A percentile compares a stretch with the other conserved stretches of the same genome.
phyloP scores from a whole-genome alignment of 1,139 yeast species.

The Hansenula sp. region DNA sequence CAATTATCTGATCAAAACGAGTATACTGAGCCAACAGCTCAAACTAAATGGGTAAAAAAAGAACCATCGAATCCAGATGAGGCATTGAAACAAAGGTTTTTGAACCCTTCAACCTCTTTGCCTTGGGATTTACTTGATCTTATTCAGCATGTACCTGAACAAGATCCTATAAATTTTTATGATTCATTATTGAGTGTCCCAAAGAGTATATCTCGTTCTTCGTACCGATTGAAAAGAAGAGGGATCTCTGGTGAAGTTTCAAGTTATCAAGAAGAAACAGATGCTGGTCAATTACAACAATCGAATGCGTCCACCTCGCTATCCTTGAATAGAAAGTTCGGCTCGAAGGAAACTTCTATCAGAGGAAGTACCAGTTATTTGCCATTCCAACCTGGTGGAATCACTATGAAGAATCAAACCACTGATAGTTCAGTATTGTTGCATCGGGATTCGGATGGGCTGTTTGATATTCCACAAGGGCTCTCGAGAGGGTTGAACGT shows the following conservation, averaged over 20 bases:
- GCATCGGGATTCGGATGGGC: slow-evolving; percentile 69
- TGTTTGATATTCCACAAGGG: slow-evolving; percentile 84
- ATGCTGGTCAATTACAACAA: slow-evolving; percentile 43
- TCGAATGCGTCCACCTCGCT: slow-evolving; percentile 67
- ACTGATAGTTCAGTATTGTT: slow-evolving; percentile 29
- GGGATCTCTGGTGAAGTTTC: slow-evolving; percentile 74
- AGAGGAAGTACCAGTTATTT: slow-evolving; percentile 71
- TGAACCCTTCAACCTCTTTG: slow-evolving; percentile 47
- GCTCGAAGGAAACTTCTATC: slow-evolving; percentile 57
- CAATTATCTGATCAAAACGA: not conserved
- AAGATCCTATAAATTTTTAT: slow-evolving; percentile 24
- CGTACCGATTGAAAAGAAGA: slow-evolving; percentile 57
- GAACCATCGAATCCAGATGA: not conserved
- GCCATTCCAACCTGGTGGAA: slow-evolving; percentile 95
- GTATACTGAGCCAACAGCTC: not conserved
- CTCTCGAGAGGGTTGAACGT: slow-evolving; percentile 63
- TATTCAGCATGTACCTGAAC: slow-evolving; percentile 42
- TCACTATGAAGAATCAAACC: slow-evolving; percentile 35
- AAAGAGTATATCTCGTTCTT: slow-evolving; percentile 48
- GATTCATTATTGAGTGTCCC: slow-evolving; percentile 48
- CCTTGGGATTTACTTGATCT: slow-evolving; percentile 60
- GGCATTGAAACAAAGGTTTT: slow-evolving; percentile 29
- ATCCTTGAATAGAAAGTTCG: slow-evolving; percentile 66
- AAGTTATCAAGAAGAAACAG: slow-evolving; percentile 58
- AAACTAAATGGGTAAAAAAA: not conserved